Evolutionary conservation across 1,139 yeast species (phyloP).

Genomic region (Candida tetrigidarum): DNA sequence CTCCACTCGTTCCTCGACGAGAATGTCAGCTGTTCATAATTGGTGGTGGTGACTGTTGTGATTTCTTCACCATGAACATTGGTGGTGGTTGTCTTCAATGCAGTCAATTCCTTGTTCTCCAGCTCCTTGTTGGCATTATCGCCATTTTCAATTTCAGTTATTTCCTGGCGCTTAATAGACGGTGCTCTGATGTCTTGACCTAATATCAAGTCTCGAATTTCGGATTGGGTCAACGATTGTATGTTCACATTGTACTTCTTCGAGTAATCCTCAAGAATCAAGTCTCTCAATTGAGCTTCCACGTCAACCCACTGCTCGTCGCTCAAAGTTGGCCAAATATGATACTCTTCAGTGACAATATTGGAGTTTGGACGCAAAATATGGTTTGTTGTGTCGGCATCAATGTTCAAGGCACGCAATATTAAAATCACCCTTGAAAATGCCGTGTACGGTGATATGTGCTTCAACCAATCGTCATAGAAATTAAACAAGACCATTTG

Average conservation of each 20-base stretch:
- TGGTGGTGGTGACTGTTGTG: slow-evolving; percentile 89
- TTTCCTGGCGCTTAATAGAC: slow-evolving; percentile 74
- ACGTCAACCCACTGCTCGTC: slow-evolving; percentile 93
- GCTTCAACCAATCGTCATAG: slow-evolving; percentile 92
- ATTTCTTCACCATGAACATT: slow-evolving; percentile 98
- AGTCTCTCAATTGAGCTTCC: slow-evolving; percentile 85
- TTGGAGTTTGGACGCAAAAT: slow-evolving; percentile 78
- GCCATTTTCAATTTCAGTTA: slow-evolving; percentile 71
- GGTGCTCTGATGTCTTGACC: slow-evolving; percentile 96
- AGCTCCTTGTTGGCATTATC: slow-evolving; percentile 27
- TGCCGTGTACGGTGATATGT: slow-evolving; percentile 89
- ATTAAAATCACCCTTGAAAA: slow-evolving; percentile 85
- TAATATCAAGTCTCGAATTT: slow-evolving; percentile 88
- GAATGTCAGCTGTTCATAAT: slow-evolving; percentile 84
- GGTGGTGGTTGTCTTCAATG: slow-evolving; percentile 81
- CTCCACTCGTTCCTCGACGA: slow-evolving; percentile 94
- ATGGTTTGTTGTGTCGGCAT: slow-evolving; percentile 75
- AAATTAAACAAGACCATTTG: slow-evolving; percentile 90
- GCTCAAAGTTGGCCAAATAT: slow-evolving; percentile 89
- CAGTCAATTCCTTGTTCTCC: slow-evolving; percentile 58
- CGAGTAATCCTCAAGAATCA: slow-evolving; percentile 85
- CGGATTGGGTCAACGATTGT: slow-evolving; percentile 88
- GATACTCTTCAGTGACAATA: slow-evolving; percentile 73
- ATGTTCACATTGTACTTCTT: slow-evolving; percentile 85
- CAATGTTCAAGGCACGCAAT: slow-evolving; percentile 78